phyloP scores from a whole-genome alignment of 805 yeast genomes.

The Tetrapisispora fleetii region DNA sequence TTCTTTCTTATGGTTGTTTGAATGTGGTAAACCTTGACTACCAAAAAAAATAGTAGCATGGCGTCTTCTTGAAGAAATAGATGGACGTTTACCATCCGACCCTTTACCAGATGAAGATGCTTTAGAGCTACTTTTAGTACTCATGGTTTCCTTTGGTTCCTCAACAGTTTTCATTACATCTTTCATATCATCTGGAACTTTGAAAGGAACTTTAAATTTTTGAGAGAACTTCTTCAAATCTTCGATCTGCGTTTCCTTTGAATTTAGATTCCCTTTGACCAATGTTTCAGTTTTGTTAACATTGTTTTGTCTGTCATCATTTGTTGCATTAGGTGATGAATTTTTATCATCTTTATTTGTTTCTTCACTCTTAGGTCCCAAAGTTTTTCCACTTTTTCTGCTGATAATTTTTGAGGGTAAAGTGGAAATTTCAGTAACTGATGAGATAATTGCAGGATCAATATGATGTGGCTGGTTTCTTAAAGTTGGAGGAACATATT shows the following conservation, averaged over 20 bases:
- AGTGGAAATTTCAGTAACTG: constrained; percentile 11
- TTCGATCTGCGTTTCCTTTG: constrained; percentile 51
- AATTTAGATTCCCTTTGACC: background rate
- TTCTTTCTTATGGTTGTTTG: constrained; percentile 24
- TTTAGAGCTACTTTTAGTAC: background rate
- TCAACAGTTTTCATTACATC: background rate
- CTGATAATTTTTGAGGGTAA: background rate
- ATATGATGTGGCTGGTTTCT: constrained; percentile 27
- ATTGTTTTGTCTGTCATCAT: background rate
- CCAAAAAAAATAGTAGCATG: constrained; percentile 32
- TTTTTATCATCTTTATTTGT: too few species aligned
- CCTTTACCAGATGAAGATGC: background rate
- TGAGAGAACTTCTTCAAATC: constrained; percentile 71
- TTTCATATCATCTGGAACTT: constrained; percentile 38
- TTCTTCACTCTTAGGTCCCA: background rate
- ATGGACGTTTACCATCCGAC: background rate
- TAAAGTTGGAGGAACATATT: constrained; percentile 27
- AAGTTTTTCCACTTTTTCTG: background rate
- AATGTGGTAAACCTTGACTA: constrained; percentile 24
- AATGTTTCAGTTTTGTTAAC: background rate
- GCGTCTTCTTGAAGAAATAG: constrained; percentile 18
- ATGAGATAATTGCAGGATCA: constrained; percentile 30
- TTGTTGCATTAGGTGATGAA: background rate
- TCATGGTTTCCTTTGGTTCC: background rate
- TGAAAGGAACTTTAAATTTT: constrained; percentile 63